phyloP scores from a whole-genome alignment of 495 filamentous ascomycete species.

The Lophium mytilinum region DNA sequence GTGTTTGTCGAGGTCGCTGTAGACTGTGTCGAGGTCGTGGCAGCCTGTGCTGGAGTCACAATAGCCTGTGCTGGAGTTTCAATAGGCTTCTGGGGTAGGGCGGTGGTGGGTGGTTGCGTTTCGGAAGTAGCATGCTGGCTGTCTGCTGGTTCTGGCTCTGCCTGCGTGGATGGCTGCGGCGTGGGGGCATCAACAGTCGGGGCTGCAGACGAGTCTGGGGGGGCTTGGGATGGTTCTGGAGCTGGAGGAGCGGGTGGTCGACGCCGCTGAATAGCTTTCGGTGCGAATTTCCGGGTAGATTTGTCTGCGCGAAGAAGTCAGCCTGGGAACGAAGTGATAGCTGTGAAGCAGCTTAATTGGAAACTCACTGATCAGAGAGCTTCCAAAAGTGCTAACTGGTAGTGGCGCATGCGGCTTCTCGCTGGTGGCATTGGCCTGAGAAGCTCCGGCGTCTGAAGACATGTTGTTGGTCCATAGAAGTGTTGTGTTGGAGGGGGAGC shows the following conservation, averaged over 20 bases:
- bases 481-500: neutral
- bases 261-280: constrained; percentile 29
- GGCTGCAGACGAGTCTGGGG: neutral
- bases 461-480: constrained; percentile 1
- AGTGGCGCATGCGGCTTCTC: constrained; percentile 15
- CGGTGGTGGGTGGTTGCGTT: neutral
- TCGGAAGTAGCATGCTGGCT: neutral
- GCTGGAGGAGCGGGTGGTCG: constrained; percentile 19
- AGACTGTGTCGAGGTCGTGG: too few species aligned
- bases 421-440: constrained; percentile 6
- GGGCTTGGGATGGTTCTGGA: neutral
- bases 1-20: too few species aligned
- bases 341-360: neutral
- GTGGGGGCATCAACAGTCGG: neutral
- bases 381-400: constrained; percentile 47
- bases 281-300: constrained; percentile 32
- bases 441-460: constrained; percentile 4
- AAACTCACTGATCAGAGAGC: constrained; percentile 50
- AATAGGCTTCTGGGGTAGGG: neutral
- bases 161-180: neutral
- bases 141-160: neutral
- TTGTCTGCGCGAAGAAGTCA: constrained; percentile 19
- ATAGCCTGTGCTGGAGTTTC: neutral
- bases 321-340: neutral
- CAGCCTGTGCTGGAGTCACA: too few species aligned